These are phyloP conservation scores for Pythium vanterpoolii DNA, from an alignment of 352 stramenopile species.

Conservation along the genomic window DNA sequence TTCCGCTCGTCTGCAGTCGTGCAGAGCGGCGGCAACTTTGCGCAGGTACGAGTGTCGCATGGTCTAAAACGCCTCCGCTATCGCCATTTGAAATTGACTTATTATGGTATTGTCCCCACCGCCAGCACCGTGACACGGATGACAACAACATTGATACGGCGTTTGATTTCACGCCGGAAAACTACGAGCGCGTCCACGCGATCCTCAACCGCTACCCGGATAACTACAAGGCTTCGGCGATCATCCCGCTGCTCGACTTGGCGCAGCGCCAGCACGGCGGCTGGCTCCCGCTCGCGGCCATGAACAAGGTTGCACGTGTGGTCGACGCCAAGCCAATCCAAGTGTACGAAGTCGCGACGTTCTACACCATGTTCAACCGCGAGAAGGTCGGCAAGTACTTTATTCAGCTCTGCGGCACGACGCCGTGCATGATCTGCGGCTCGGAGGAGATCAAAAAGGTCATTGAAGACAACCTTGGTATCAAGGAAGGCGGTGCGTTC, in stretches of 20 bases:
- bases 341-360: conserved; percentile 99
- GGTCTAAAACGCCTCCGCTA: neutral
- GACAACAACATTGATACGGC: conserved; percentile 95
- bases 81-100: neutral
- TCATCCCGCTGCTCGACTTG: conserved; percentile 98
- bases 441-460: conserved; percentile 99
- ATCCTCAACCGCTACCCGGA: conserved; percentile 97
- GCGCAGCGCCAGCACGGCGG: conserved; percentile 96
- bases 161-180: conserved; percentile 98
- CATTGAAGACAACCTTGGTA: conserved; percentile 96
- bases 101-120: conserved; percentile 4
- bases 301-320: conserved; percentile 99
- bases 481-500: conserved; percentile 92
- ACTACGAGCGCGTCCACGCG: conserved; percentile 94
- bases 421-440: conserved; percentile 99
- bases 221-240: conserved; percentile 98
- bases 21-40: conserved; percentile 24
- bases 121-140: conserved; percentile 94
- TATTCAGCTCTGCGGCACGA: conserved; percentile 98
- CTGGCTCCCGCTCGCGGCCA: conserved; percentile 97
- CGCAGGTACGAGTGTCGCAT: conserved; percentile 12
- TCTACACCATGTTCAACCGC: conserved; percentile 99
- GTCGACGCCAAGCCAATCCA: conserved; percentile 94
- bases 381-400: conserved; percentile 96
- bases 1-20: conserved; percentile 51